These are phyloP conservation scores for Symbiotaphrina buchneri DNA, from an alignment of 495 filamentous ascomycete species.

Conservation along the genomic window DNA sequence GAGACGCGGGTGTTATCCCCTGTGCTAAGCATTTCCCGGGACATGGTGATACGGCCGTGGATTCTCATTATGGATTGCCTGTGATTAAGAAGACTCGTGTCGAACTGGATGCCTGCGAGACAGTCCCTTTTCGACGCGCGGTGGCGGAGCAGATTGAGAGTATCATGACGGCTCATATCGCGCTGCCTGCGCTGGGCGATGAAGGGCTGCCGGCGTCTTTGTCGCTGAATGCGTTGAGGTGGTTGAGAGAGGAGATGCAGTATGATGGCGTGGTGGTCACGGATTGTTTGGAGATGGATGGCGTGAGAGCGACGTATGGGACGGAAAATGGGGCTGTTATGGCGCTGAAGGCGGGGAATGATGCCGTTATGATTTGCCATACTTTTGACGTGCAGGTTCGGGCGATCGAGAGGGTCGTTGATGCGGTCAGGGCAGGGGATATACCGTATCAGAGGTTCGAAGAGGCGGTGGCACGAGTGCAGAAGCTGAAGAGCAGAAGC, in stretches of 20 bases:
- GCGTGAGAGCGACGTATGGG: slow-evolving; percentile 7
- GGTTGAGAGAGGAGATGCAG: too few species aligned
- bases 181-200: too few species aligned
- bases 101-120: slow-evolving; percentile 11
- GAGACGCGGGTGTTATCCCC: slow-evolving; percentile 11
- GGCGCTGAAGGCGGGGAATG: slow-evolving; percentile 11
- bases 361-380: slow-evolving; percentile 11
- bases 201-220: too few species aligned
- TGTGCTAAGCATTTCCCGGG: slow-evolving; percentile 15
- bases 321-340: slow-evolving; percentile 7
- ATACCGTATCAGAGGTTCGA: slow-evolving; percentile 9
- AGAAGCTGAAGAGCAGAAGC: slow-evolving; percentile 11
- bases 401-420: slow-evolving; percentile 11
- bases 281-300: slow-evolving; percentile 12
- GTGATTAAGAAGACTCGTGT: slow-evolving; percentile 8
- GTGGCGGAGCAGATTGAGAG: slow-evolving; percentile 12
- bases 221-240: too few species aligned
- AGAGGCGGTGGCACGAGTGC: slow-evolving; percentile 7
- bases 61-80: slow-evolving; percentile 7
- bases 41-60: slow-evolving; percentile 5
- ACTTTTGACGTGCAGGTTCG: slow-evolving; percentile 7
- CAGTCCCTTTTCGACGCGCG: slow-evolving; percentile 13
- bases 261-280: slow-evolving; percentile 13
- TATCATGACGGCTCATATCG: too few species aligned
- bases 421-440: slow-evolving; percentile 8